phyloP scores from a whole-genome alignment of 345 rosid genomes.

The Erysimum cheiranthoides region DNA sequence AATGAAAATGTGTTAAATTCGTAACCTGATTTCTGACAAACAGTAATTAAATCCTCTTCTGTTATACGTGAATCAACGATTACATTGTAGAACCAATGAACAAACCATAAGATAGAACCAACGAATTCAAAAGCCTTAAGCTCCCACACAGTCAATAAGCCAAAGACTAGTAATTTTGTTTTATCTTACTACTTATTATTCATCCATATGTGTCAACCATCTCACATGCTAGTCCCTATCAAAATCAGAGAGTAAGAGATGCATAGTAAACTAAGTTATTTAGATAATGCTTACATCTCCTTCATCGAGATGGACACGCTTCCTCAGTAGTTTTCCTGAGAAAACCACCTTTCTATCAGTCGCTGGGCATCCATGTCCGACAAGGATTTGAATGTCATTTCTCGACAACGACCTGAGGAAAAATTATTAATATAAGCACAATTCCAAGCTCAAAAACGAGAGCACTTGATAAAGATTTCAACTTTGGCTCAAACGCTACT shows the following conservation, averaged over 20 bases:
- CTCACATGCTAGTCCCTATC: constrained; percentile 7
- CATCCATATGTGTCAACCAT: not conserved
- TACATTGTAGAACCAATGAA: not conserved
- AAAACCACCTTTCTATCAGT: constrained; percentile 85
- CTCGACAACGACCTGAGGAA: constrained; percentile 75
- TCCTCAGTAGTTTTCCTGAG: constrained; percentile 86
- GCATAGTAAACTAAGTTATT: not conserved
- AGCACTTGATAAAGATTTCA: too few relatives aligned
- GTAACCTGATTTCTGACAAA: constrained; percentile 10
- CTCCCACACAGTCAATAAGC: constrained; percentile 6
- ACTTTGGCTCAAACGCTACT: not conserved
- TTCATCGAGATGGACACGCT: constrained; percentile 94
- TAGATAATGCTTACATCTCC: constrained; percentile 80
- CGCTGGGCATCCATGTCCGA: constrained; percentile 93
- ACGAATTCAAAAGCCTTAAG: not conserved
- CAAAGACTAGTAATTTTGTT: not conserved
- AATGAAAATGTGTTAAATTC: not conserved
- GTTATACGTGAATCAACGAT: not conserved
- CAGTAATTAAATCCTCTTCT: not conserved
- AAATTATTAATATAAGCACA: constrained; percentile 40
- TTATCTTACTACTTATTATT: not conserved
- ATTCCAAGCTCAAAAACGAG: too few relatives aligned
- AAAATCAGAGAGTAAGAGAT: constrained; percentile 5
- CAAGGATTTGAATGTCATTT: constrained; percentile 83
- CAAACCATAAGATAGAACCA: not conserved